Conservation (phyloP, 371 early-diverging fungal genomes). For the Mucor circinelloides region DNA sequence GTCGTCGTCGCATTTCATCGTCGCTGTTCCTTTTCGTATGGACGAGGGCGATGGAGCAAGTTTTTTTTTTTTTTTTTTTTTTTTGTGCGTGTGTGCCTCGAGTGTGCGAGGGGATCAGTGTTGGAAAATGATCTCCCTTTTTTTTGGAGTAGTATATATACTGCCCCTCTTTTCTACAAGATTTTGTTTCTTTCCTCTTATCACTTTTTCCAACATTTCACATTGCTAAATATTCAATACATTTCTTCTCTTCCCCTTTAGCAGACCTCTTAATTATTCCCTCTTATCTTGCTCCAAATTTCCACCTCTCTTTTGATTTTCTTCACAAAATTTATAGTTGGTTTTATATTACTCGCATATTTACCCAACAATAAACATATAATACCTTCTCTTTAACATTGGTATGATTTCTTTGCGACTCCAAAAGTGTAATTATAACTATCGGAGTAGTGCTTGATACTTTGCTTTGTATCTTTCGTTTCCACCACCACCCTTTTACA, state of each 20-base stretch:
- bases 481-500: neutral
- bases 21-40: neutral
- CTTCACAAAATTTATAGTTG: neutral
- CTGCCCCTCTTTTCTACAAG: neutral
- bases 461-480: slow-evolving; percentile 19
- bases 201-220: neutral
- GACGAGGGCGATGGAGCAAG: neutral
- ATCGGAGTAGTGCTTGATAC: slow-evolving; percentile 33
- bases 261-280: neutral
- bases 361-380: neutral
- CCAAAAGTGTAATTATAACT: slow-evolving; percentile 37
- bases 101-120: neutral
- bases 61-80: no score
- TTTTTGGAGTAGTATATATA: neutral
- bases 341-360: neutral
- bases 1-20: neutral
- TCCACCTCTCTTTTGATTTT: neutral
- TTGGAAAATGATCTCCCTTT: slow-evolving; percentile 1
- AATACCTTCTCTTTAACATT: slow-evolving; percentile 10
- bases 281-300: neutral
- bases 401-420: slow-evolving; percentile 39
- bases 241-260: neutral
- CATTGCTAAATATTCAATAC: neutral
- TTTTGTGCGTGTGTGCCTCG: neutral
- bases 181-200: slow-evolving; percentile 2